Evolutionary conservation across 768 basidiomycete species (phyloP), one percentile per base, ranked within the genome.

Genomic region (Auriculariales sp.): DNA sequence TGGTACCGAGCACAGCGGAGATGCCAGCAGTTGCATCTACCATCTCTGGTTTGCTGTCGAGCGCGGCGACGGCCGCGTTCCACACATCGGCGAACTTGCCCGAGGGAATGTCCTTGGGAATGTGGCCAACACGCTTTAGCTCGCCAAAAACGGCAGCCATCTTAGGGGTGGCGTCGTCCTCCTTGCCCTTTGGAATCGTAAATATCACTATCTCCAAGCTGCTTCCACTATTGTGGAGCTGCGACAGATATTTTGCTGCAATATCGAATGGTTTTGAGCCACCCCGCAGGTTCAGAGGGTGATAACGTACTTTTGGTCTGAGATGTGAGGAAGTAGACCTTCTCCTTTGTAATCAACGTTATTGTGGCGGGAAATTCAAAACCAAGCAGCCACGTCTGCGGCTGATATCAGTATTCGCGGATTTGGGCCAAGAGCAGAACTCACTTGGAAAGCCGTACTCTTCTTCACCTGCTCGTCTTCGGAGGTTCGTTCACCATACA

Each of bases 321-420:
- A 22, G 90, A 93, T 54, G 88, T 92, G 25, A 95, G 67, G 33
- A 97, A 82, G 29, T 70, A 69, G 17, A 98, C 66, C 59, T 77
- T 84, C 49, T 81, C 71, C 58, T 83, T 83, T 51, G 81, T 74
- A 58, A 98, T 85, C 17, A 97, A 69, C 51, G 93, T 73, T 27
- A 97, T 70, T 0, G 94, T 97, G 0, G 91, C 90, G 2, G 94
- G 95, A 60, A 98, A 98, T 65, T 99, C 94, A 64, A 92, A 98
- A 12, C 93, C 94, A 32, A 98, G 75, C 15, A 99, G 72, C 88
- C 92, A 95, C 61, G 92, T 93, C 94, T 95, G 55, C 24, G 50
- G 32, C 45, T 25, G 47, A 46, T 49, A 54, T 53, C 55, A 4
- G 36, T 32, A 51, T 53, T 52, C 54, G 50, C 47, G 50, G 45